These are phyloP conservation scores for Alnus rubra DNA, from an alignment of 306 rosid genomes.

Conservation along the genomic window DNA sequence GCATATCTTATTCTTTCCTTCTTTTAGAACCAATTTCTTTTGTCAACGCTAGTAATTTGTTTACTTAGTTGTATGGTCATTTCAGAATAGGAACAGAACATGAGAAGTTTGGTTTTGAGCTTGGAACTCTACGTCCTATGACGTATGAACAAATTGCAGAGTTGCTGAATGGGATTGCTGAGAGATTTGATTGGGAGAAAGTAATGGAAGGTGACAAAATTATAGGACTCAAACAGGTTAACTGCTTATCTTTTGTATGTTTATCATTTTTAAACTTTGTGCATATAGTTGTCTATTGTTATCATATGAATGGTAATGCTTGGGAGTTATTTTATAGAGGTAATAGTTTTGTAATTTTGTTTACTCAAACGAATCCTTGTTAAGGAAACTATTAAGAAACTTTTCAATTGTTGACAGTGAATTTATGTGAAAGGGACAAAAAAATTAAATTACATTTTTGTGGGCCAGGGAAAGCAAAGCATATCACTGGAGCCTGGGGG, in stretches of 20 bases:
- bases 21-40: not conserved
- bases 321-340: not conserved
- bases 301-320: not conserved
- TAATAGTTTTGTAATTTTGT: not conserved
- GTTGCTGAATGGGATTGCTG: conserved; percentile 75
- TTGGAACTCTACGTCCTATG: conserved; percentile 73
- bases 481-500: conserved; percentile 99
- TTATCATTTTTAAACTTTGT: not conserved
- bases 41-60: not conserved
- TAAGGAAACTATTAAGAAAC: not conserved
- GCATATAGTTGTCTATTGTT: not conserved
- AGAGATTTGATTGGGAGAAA: conserved; percentile 98
- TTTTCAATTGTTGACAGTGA: not conserved
- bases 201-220: conserved; percentile 83
- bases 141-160: conserved; percentile 86
- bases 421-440: not conserved
- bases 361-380: not conserved
- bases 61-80: conserved; percentile 18
- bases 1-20: not conserved
- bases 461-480: conserved; percentile 91
- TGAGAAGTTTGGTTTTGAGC: conserved; percentile 95
- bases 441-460: conserved; percentile 1
- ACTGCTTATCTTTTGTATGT: not conserved
- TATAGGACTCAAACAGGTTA: conserved; percentile 94
- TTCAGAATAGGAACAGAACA: conserved; percentile 98